Conservation (phyloP, 2,329 filamentous ascomycete species). For the Helotiales sp. region DNA sequence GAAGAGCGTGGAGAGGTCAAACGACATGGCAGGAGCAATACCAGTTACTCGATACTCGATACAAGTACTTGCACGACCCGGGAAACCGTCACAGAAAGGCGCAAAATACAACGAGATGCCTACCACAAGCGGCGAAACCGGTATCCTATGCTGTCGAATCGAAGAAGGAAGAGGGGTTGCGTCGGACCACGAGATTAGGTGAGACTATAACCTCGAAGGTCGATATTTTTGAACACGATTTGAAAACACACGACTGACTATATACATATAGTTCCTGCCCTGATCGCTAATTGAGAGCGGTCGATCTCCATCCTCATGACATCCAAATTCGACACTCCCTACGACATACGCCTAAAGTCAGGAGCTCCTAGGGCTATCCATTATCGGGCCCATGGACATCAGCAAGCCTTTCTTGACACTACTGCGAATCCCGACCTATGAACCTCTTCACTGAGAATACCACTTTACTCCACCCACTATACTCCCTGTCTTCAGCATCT, state of each 20-base stretch:
- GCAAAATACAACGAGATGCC: constrained; percentile 14
- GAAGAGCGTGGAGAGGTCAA: constrained; percentile 10
- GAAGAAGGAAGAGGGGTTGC: constrained; percentile 8
- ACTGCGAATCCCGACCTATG: constrained; percentile 3
- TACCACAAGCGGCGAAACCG: constrained; percentile 15
- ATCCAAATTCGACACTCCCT: constrained; percentile 7
- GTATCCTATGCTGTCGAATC: constrained; percentile 17
- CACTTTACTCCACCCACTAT: constrained; percentile 11
- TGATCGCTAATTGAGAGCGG: constrained; percentile 1
- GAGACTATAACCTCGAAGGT: constrained; percentile 1
- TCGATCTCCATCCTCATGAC: constrained; percentile 3
- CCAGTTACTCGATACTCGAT: constrained; percentile 19
- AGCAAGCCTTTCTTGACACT: constrained; percentile 11
- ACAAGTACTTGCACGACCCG: constrained; percentile 26
- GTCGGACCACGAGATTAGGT: constrained; percentile 3
- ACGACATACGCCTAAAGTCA: no score
- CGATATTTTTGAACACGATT: background rate
- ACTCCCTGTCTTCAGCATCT: background rate
- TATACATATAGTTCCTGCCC: constrained; percentile 6
- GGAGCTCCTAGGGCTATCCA: constrained; percentile 2
- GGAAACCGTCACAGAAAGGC: constrained; percentile 18
- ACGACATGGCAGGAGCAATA: constrained; percentile 17
- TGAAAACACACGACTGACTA: background rate
- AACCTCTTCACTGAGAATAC: constrained; percentile 12
- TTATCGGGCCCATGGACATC: constrained; percentile 1